Conservation (phyloP, 1,284 basidiomycete species). For the Phellinidium pouzarii region DNA sequence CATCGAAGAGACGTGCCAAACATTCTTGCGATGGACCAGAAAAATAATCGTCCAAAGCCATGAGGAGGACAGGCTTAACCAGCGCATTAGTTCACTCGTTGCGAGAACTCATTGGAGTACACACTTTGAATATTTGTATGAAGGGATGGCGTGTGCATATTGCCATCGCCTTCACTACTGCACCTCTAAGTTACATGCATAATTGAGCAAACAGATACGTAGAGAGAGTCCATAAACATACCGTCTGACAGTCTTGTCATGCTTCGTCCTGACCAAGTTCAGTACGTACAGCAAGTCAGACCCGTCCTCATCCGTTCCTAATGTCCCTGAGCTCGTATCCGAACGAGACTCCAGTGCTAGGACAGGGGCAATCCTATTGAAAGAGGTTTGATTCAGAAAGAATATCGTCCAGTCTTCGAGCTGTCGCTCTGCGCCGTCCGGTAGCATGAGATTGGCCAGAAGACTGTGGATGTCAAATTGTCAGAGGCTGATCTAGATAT, state of each 20-base stretch:
- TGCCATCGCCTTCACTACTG: conserved; percentile 92
- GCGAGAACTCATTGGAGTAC: conserved; percentile 19
- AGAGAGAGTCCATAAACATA: conserved; percentile 32
- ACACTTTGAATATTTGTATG: conserved; percentile 95
- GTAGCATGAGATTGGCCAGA: conserved; percentile 95
- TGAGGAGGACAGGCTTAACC: conserved; percentile 77
- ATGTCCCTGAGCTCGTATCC: conserved; percentile 28
- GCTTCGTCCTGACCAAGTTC: conserved; percentile 93
- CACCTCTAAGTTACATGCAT: conserved; percentile 56
- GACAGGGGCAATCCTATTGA: conserved; percentile 81
- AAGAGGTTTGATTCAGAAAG: conserved; percentile 89
- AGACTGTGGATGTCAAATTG: conserved; percentile 43
- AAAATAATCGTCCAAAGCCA: conserved; percentile 96
- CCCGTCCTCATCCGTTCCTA: conserved; percentile 32
- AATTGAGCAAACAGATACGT: conserved; percentile 12
- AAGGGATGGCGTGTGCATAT: conserved; percentile 94
- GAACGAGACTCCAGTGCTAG: conserved; percentile 58
- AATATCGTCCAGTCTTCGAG: conserved; percentile 98
- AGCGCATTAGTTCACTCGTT: conserved; percentile 8
- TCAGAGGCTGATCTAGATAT: conserved; percentile 15
- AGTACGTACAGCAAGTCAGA: conserved; percentile 83
- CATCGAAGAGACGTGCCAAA: conserved; percentile 83
- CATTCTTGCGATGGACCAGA: conserved; percentile 81
- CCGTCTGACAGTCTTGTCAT: conserved; percentile 83
- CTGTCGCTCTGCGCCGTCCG: conserved; percentile 93